These are phyloP conservation scores for Clarireedia sp. DNA, from an alignment of 2,329 filamentous ascomycete species.

Conservation along the genomic window DNA sequence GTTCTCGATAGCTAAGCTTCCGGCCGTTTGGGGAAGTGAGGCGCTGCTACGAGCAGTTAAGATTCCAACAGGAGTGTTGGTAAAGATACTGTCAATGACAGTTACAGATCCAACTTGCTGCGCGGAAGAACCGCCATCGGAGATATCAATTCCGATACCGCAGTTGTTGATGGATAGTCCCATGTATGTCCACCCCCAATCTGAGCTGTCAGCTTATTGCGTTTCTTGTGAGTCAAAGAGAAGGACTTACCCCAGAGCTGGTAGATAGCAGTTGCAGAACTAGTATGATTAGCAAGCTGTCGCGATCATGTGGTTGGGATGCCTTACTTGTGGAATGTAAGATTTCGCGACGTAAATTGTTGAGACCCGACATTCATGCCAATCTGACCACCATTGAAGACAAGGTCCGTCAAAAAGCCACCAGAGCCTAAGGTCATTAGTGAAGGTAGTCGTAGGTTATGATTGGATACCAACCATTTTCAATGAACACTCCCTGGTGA, in stretches of 20 bases:
- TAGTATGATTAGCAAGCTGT: constrained; percentile 23
- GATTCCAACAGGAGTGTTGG: constrained; percentile 43
- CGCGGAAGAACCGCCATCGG: constrained; percentile 32
- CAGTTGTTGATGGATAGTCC: constrained; percentile 46
- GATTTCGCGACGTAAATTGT: constrained; percentile 53
- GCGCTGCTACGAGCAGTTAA: constrained; percentile 43
- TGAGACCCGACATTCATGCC: constrained; percentile 56
- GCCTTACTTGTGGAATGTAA: constrained; percentile 35
- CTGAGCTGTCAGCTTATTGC: constrained; percentile 11
- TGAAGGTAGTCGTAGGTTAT: constrained; percentile 28
- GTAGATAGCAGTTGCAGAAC: constrained; percentile 43
- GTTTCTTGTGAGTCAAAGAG: too few species aligned
- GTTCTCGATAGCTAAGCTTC: constrained; percentile 76
- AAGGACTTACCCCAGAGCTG: constrained; percentile 40
- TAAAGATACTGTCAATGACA: constrained; percentile 47
- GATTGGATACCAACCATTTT: constrained; percentile 33
- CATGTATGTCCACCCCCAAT: constrained; percentile 52
- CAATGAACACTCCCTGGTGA: constrained; percentile 49
- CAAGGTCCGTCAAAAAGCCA: constrained; percentile 51
- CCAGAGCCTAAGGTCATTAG: constrained; percentile 35
- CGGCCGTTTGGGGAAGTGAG: constrained; percentile 53
- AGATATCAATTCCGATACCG: constrained; percentile 43
- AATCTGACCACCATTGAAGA: constrained; percentile 52
- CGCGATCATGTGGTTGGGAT: neutral
- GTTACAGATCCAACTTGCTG: constrained; percentile 48